Base-by-base conservation (phyloP, 148 eudicot genomes). In the Linanthus parryae region DNA sequence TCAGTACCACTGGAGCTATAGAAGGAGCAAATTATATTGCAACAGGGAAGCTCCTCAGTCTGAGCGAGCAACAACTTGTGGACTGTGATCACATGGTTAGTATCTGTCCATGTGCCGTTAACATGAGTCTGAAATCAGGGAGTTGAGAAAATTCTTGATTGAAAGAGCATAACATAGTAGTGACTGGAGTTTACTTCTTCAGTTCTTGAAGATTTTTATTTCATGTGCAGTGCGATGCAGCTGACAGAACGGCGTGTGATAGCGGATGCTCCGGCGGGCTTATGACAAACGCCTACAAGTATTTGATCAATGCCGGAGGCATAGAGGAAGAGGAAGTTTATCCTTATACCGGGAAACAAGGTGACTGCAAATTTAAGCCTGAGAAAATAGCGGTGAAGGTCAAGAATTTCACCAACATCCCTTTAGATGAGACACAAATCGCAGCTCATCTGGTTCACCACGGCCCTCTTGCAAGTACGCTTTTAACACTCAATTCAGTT, bases 11-110 rank as follows among this genome's bases (percentile, higher is more conserved):
- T 0, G 99, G 96, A 40, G 71, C 70, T 8, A 54, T 88, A 4
- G 99, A 92, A 72, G 99, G 99, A 56, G 94, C 99, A 6, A 77
- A 88, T 51, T 92, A 81, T 71, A 50, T 88, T n/a, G 70, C 85
- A 11, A 92, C 99, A 0, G 96, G 99, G 21, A 80, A 88, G 77
- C 94, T 92, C 27, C 58, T 77, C 14, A 88, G 43, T 49, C 78
- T 92, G 9, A 92, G 99, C 12, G 95, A 88, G 69, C 99, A 92
- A 56, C 99, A 92, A 49, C 95, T 92, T 7, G 78, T 92, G 1
- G 99, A 92, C 50, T 92, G 99, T 40, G 99, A 92, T 58, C 82
- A 76, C 58, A 59, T 57, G 75, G 95, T 86, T 25, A n/a, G 50
- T 25, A 16, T 23, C 21, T 14, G 26, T 51, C 38, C 12, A n/a